phyloP scores from a whole-genome alignment of 1,139 yeast species.

The Scheffersomyces illinoinensis region DNA sequence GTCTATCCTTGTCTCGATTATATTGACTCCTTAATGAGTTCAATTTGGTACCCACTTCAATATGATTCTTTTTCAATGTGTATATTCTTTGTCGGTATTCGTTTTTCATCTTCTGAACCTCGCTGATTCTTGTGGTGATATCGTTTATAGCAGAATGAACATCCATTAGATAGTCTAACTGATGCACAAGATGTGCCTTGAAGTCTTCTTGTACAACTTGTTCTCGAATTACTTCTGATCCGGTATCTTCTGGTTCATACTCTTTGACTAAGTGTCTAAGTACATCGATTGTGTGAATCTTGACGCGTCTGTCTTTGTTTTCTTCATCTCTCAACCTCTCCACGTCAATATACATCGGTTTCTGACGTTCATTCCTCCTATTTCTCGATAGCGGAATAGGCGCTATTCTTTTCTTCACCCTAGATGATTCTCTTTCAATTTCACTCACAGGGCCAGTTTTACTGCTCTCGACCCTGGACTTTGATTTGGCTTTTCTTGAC shows the following conservation, averaged over 20 bases:
- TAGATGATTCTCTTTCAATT: background rate
- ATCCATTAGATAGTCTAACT: conserved; percentile 34
- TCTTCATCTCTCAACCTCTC: conserved; percentile 26
- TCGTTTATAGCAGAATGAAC: conserved; percentile 44
- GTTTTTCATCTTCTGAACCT: conserved; percentile 41
- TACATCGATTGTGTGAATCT: conserved; percentile 39
- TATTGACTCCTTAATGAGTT: conserved; percentile 37
- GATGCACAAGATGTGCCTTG: conserved; percentile 30
- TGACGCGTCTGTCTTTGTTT: conserved; percentile 26
- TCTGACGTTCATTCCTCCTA: conserved; percentile 21
- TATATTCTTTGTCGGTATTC: conserved; percentile 40
- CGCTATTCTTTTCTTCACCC: conserved; percentile 1
- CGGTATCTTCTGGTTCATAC: conserved; percentile 23
- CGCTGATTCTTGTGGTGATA: conserved; percentile 35
- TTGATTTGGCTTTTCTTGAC: background rate
- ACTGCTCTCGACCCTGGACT: background rate
- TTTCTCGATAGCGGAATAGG: conserved; percentile 22
- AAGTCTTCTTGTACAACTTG: conserved; percentile 28
- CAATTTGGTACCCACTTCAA: conserved; percentile 38
- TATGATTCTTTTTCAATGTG: conserved; percentile 38
- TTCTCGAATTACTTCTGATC: conserved; percentile 14
- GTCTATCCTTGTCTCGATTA: conserved; percentile 22
- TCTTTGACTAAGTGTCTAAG: conserved; percentile 31
- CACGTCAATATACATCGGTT: conserved; percentile 29
- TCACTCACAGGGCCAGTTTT: background rate